phyloP scores from a whole-genome alignment of 345 rosid genomes.

The Aquilaria malaccensis region DNA sequence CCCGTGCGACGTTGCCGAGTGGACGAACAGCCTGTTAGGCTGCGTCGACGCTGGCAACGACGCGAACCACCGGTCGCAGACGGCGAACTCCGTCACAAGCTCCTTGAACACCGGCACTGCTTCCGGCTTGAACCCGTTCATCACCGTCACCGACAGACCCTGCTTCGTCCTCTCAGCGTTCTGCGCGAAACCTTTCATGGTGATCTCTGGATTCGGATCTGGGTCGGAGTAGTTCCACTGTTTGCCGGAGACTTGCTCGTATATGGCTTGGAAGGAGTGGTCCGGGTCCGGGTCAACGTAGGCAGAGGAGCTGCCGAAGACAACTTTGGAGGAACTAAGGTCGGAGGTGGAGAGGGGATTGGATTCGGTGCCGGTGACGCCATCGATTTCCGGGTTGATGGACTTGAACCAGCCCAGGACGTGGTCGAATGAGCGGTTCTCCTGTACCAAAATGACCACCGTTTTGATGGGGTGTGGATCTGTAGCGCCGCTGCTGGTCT shows the following conservation, averaged over 20 bases:
- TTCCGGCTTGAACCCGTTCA: slow-evolving; percentile 73
- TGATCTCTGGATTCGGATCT: slow-evolving; percentile 35
- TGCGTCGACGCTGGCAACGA: slow-evolving; percentile 63
- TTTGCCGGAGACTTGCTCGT: slow-evolving; percentile 81
- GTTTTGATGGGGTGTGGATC: slow-evolving; percentile 61
- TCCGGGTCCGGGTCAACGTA: slow-evolving; percentile 82
- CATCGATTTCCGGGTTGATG: slow-evolving; percentile 65
- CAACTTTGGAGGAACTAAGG: slow-evolving; percentile 31
- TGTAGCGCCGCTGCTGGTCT: slow-evolving; percentile 13
- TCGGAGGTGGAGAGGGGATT: slow-evolving; percentile 57
- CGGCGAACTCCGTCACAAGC: slow-evolving; percentile 55
- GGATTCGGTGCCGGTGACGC: slow-evolving; percentile 64
- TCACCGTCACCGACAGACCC: slow-evolving; percentile 52
- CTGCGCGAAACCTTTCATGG: slow-evolving; percentile 67
- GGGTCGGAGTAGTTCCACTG: slow-evolving; percentile 42
- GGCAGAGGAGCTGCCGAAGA: slow-evolving; percentile 38
- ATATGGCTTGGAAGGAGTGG: slow-evolving; percentile 79
- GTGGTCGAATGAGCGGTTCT: slow-evolving; percentile 94
- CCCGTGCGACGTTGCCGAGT: slow-evolving; percentile 72
- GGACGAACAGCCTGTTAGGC: slow-evolving; percentile 56
- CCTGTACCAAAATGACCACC: slow-evolving; percentile 75
- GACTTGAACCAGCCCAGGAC: slow-evolving; percentile 81
- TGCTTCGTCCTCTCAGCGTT: slow-evolving; percentile 42
- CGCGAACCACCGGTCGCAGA: slow-evolving; percentile 77
- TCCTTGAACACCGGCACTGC: slow-evolving; percentile 51